Evolutionary conservation across 495 filamentous ascomycete species (phyloP).

Genomic region (Penicillium verhagenii): DNA sequence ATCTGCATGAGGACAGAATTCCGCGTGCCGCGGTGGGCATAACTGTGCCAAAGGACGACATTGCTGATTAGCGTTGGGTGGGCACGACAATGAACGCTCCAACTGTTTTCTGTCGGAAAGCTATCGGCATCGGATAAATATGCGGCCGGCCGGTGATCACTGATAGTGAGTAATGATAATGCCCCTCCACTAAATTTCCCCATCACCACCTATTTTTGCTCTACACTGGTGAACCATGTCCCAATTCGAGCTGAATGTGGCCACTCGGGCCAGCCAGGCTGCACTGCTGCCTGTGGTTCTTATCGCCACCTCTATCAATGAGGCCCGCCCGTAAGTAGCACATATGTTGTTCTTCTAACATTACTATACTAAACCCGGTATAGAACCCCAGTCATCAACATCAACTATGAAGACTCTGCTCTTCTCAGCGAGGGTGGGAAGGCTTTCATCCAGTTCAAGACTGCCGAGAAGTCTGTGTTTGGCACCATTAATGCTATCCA

Average conservation of each 20-base stretch:
- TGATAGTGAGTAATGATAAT: slow-evolving; percentile 16
- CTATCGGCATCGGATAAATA: slow-evolving; percentile 36
- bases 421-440: slow-evolving; percentile 43
- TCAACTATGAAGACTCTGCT: slow-evolving; percentile 49
- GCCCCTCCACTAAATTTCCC: slow-evolving; percentile 24
- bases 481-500: slow-evolving; percentile 39
- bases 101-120: slow-evolving; percentile 43
- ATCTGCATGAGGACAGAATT: slow-evolving; percentile 38
- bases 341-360: background rate
- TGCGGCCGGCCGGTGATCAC: slow-evolving; percentile 25
- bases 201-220: background rate
- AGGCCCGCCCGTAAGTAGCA: slow-evolving; percentile 31
- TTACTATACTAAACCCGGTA: background rate
- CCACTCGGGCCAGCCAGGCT: slow-evolving; percentile 60
- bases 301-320: slow-evolving; percentile 50
- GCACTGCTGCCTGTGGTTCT: slow-evolving; percentile 48
- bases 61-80: slow-evolving; percentile 21
- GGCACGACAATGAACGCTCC: slow-evolving; percentile 9
- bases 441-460: slow-evolving; percentile 39
- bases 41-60: slow-evolving; percentile 41
- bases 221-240: slow-evolving; percentile 27
- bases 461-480: slow-evolving; percentile 29
- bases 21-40: slow-evolving; percentile 42
- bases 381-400: slow-evolving; percentile 38
- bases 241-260: slow-evolving; percentile 51